A percentile compares a stretch with the other conserved stretches of the same genome.
Conservation (phyloP, 106 monocot genomes). For the Phalaenopsis equestris region DNA sequence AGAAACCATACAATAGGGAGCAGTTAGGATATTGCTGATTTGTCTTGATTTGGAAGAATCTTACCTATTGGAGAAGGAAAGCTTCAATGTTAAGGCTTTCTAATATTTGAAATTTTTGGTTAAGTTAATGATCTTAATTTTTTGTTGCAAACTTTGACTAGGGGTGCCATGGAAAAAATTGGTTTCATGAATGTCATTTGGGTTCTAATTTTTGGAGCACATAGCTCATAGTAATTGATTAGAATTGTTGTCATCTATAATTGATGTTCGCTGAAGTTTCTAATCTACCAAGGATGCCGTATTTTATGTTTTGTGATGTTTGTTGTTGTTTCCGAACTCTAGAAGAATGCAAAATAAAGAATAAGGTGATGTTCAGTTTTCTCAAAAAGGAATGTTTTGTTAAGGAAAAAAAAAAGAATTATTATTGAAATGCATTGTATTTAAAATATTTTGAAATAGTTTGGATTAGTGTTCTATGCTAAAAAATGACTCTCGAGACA, state of each 20-base stretch:
- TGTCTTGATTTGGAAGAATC: not conserved
- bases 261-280: not conserved
- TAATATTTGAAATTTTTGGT: not conserved
- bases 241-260: not conserved
- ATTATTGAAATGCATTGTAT: too few relatives aligned
- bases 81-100: not conserved
- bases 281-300: not conserved
- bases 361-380: too few relatives aligned
- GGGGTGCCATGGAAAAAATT: not conserved
- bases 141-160: not conserved
- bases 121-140: not conserved
- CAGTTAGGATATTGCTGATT: not conserved
- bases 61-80: not conserved
- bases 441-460: too few relatives aligned
- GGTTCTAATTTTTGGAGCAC: slow-evolving; percentile 1
- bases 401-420: too few relatives aligned
- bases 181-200: not conserved
- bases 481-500: too few relatives aligned
- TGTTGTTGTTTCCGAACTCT: too few relatives aligned
- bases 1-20: slow-evolving; percentile 2
- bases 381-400: too few relatives aligned
- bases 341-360: too few relatives aligned
- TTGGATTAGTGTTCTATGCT: too few relatives aligned
- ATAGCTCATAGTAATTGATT: not conserved
- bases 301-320: not conserved